Evolutionary conservation across 2,329 filamentous ascomycete genomes (phyloP).

Genomic region (Neobulgaria alba): DNA sequence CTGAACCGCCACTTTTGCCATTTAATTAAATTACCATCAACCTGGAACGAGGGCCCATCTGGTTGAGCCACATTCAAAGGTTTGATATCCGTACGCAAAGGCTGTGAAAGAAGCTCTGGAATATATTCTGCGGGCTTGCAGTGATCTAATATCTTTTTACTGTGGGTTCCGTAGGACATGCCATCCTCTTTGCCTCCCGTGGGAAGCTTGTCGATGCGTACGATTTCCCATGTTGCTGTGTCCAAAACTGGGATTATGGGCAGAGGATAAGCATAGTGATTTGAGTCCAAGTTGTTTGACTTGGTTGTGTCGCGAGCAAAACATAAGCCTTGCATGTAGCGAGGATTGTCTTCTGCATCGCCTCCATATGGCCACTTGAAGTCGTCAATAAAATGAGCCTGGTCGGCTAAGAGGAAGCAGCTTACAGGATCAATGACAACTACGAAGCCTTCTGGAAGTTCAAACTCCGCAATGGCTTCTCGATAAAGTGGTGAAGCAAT

Average conservation of each 20-base stretch:
- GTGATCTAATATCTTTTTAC: constrained; percentile 37
- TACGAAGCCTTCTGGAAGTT: constrained; percentile 46
- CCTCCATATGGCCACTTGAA: constrained; percentile 44
- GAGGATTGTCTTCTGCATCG: constrained; percentile 37
- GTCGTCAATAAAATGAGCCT: not conserved
- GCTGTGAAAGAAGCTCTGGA: constrained; percentile 33
- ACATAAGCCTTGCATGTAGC: constrained; percentile 46
- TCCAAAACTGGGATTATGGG: constrained; percentile 41
- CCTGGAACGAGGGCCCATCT: constrained; percentile 51
- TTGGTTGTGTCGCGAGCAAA: constrained; percentile 40
- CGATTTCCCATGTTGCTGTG: constrained; percentile 36
- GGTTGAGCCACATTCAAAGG: constrained; percentile 54
- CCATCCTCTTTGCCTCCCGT: constrained; percentile 32
- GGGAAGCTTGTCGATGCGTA: constrained; percentile 40
- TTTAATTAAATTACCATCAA: constrained; percentile 35
- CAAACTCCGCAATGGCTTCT: constrained; percentile 40
- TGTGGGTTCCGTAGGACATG: constrained; percentile 35
- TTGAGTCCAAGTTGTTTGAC: constrained; percentile 23
- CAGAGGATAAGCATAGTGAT: constrained; percentile 43
- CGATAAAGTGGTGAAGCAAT: constrained; percentile 42
- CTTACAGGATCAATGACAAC: constrained; percentile 39
- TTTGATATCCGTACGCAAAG: constrained; percentile 41
- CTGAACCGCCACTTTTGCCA: constrained; percentile 55
- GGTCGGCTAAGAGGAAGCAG: not conserved
- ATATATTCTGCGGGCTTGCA: constrained; percentile 30